Evolutionary conservation across 306 rosid species (phyloP), one percentile per base, ranked within the genome.

Genomic region (Erythrophleum fordii): DNA sequence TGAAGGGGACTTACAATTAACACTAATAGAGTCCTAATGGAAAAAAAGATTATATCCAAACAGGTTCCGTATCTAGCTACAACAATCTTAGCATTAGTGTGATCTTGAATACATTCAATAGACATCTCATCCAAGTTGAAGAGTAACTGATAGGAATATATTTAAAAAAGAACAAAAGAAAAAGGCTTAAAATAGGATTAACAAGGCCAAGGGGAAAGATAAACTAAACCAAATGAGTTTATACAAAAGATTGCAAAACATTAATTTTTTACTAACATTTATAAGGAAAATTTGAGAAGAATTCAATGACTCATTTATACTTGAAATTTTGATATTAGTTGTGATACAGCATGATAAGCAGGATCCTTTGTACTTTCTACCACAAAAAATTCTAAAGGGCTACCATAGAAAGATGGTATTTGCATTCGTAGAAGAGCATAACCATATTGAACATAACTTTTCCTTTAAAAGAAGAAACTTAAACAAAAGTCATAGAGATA

Each of bases 321-420:
- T 97, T 86, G 77, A 78, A 83, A 91, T 65, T 96, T 95, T 75
- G 92, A 84, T 76, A 92, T 14, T 70, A 96, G 75, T 83, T 80
- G 79, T 60, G 90, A 86, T 70, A 85, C 91, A 64, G 89, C 83
- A 73, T 23, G 80, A 85, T 91, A 96, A 58, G 99, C 99, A 77
- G 93, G 97, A 83, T 96, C 99, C 60, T 93, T 97, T 8, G 77
- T 84, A 84, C 97, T 93, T 88, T 96, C 99, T 85, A 96, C 89
- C 59, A 93, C 84, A 66, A 93, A 93, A 73, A 92, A 96, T 83
- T 96, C 99, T 82, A 90, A 42, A 80, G 94, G 98, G 76, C 99
- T 98, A 23, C 99, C 99, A 76, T 96, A 96, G n/a, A 96, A 95
- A 55, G 99, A 96, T 28, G 99, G 92, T 65, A 96, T 80, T 98